Evolutionary conservation across 345 rosid species (phyloP), one percentile per base, ranked within the genome.

Genomic region (Acer yangbiense): DNA sequence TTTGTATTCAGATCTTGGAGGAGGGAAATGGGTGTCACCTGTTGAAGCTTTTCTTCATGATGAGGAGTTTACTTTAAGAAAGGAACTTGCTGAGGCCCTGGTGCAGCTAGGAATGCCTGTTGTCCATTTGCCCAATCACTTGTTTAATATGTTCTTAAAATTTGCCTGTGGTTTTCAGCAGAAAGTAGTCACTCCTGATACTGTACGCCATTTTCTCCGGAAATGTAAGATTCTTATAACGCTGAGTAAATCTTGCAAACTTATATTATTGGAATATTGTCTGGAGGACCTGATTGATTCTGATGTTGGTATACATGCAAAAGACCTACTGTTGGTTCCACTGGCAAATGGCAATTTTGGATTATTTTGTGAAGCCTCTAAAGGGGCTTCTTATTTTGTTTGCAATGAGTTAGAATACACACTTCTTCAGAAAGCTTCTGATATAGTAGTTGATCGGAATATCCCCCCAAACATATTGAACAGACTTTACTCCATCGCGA

Each of bases 261-360:
- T 91, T 83, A 86, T 89, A 80, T 81, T 95, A 73, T 80, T 95
- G 87, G 98, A 95, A 85, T 95, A 95, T 86, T 93, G 97, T 83
- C 90, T 95, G 52, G 98, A 93, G 76, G 98, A 95, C 86, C 86
- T 95, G 82, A 78, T 94, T 79, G 98, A 95, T 83, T 86, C 81
- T 83, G 90, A 88, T 76, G 94, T 89, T 81, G 92, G 89, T 79
- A 73, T 77, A 44, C 87, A 89, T 82, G 88, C 85, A 21, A 72
- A 72, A 68, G 85, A 88, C 81, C 83, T 95, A 86, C 88, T 90
- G 55, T 77, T 95, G 84, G 88, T 95, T 83, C 98, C 98, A 50
- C 78, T 95, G 76, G 97, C 95, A 80, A 93, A 90, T 86, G 97
- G 90, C 63, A 89, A 87, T 83, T 95, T 90, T 81, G 97, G 97